Conservation (phyloP, 441 rosid genomes). For the Gossypium gossypioides region DNA sequence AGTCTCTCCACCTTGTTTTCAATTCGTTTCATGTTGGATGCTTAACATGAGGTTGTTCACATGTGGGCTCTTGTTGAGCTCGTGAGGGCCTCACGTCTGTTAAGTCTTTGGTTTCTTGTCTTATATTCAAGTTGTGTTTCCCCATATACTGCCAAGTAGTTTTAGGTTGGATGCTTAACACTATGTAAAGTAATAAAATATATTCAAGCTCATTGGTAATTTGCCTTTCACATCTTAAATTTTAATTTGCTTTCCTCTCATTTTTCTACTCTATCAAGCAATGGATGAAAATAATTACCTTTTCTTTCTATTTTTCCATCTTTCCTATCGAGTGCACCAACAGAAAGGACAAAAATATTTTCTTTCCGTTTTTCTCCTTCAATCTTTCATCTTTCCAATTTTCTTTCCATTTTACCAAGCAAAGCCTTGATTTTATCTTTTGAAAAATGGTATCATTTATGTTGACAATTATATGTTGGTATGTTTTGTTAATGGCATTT, state of each 20-base stretch:
- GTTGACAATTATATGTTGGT: conserved; percentile 6
- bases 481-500: conserved; percentile 20
- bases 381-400: neutral
- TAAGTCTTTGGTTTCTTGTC: neutral
- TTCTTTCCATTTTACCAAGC: neutral
- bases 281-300: neutral
- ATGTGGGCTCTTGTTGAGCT: neutral
- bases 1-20: neutral
- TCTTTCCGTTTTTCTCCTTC: neutral
- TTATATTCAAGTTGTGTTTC: neutral
- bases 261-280: neutral
- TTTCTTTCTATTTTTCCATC: neutral
- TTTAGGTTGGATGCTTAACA: conserved; percentile 1
- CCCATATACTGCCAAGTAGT: neutral
- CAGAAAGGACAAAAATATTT: neutral
- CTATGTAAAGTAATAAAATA: neutral
- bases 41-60: neutral
- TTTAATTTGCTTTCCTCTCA: neutral
- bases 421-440: conserved; percentile 7
- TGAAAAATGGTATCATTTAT: conserved; percentile 7
- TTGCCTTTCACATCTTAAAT: neutral
- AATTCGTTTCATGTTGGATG: neutral
- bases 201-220: neutral
- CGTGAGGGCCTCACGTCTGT: neutral
- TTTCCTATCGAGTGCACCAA: neutral